Conservation (phyloP, 768 basidiomycete species). For the Tricholoma sp. region DNA sequence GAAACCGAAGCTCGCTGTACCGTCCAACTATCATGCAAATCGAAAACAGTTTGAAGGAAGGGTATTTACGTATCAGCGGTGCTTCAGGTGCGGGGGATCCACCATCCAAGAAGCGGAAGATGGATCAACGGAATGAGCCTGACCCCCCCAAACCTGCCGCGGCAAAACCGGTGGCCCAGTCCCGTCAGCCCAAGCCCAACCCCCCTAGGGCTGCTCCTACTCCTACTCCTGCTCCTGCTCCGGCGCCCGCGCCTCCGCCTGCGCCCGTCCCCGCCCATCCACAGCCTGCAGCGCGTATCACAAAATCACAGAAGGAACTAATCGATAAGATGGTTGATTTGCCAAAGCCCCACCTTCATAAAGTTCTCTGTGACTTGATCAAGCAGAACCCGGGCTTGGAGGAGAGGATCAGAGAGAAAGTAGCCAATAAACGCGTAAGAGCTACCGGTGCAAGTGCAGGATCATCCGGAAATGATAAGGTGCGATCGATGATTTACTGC, state of each 20-base stretch:
- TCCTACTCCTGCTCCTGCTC: too few species aligned
- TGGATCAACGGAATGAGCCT: background rate
- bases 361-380: background rate
- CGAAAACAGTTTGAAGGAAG: background rate
- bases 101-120: background rate
- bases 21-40: background rate
- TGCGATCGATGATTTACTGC: background rate
- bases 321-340: background rate
- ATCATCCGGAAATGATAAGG: background rate
- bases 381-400: background rate
- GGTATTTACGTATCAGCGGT: background rate
- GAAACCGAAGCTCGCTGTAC: background rate
- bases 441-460: background rate
- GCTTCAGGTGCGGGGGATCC: background rate
- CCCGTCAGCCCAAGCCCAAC: background rate
- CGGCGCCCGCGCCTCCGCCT: too few species aligned
- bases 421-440: background rate
- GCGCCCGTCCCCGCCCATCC: background rate
- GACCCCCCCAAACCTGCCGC: background rate
- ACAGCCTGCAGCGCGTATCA: background rate
- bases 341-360: background rate
- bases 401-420: background rate
- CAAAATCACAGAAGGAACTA: background rate
- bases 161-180: background rate
- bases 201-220: too few species aligned